A percentile compares a stretch with the other conserved stretches of the same genome.
Conservation (phyloP, 139 green algal genomes). For the Coelastrella sp. region DNA sequence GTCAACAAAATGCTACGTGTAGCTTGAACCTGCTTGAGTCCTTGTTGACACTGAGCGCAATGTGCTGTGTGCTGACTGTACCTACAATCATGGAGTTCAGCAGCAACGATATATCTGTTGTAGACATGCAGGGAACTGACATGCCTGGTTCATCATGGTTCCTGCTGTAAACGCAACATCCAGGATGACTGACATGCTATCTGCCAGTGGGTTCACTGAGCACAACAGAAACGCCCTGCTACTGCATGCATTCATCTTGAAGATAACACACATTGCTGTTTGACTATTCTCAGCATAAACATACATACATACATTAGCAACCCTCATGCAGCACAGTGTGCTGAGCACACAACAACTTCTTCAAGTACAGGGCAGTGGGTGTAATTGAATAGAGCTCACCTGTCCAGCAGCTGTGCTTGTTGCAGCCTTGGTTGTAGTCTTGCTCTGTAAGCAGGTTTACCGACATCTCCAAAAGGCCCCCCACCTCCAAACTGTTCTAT, state of each 20-base stretch:
- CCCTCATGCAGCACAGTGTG: too few species aligned
- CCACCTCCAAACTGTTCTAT: constrained; percentile 5
- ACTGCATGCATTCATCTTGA: too few species aligned
- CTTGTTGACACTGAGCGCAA: constrained; percentile 23
- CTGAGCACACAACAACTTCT: too few species aligned
- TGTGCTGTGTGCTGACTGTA: constrained; percentile 40
- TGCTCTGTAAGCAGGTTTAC: not conserved
- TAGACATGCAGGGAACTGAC: too few species aligned
- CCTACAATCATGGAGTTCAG: not conserved
- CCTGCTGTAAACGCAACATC: too few species aligned
- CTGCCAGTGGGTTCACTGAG: too few species aligned
- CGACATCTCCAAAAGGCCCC: constrained; percentile 28
- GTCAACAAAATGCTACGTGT: not conserved
- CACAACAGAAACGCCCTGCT: too few species aligned
- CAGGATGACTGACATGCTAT: too few species aligned
- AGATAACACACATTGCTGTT: too few species aligned
- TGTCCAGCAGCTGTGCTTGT: constrained; percentile 30
- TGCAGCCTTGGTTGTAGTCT: not conserved
- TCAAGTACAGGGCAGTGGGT: too few species aligned
- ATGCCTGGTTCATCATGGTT: too few species aligned
- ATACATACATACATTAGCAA: not conserved
- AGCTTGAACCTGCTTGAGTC: not conserved
- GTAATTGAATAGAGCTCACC: not conserved
- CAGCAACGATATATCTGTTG: not conserved
- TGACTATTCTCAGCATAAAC: too few species aligned